Conservation (phyloP, 257 asterid species). For the Gynochthodes officinalis region DNA sequence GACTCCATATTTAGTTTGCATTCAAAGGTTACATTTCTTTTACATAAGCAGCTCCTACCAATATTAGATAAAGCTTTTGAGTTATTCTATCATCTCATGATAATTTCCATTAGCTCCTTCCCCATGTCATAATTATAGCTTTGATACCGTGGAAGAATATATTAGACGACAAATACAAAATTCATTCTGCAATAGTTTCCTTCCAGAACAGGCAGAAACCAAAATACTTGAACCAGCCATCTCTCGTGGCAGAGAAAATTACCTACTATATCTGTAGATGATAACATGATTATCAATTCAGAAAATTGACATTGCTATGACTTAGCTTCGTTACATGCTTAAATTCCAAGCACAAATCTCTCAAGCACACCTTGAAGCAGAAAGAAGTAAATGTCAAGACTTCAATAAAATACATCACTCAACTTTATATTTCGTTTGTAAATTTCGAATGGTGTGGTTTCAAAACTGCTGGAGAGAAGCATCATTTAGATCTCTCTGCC, state of each 20-base stretch:
- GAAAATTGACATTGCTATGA: neutral
- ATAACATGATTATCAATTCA: neutral
- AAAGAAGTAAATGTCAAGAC: neutral
- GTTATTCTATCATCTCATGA: neutral
- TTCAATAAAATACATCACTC: neutral
- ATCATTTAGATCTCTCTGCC: neutral
- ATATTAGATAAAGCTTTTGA: neutral
- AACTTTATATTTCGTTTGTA: neutral
- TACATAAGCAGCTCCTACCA: neutral
- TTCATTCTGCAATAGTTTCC: neutral
- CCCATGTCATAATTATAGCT: too few species aligned
- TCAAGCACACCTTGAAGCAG: neutral
- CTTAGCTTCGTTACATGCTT: neutral
- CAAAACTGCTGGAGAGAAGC: neutral
- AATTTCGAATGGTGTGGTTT: neutral
- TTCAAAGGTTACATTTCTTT: too few species aligned
- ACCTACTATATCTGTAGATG: neutral
- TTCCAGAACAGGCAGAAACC: neutral
- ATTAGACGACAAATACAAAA: neutral
- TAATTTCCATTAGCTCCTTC: neutral
- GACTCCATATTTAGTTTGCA: neutral
- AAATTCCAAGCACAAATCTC: neutral
- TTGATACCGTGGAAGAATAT: neutral
- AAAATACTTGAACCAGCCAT: neutral
- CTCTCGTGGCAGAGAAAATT: neutral